phyloP scores from a whole-genome alignment of 1,139 yeast species.

The Zygosaccharomyces sapae region DNA sequence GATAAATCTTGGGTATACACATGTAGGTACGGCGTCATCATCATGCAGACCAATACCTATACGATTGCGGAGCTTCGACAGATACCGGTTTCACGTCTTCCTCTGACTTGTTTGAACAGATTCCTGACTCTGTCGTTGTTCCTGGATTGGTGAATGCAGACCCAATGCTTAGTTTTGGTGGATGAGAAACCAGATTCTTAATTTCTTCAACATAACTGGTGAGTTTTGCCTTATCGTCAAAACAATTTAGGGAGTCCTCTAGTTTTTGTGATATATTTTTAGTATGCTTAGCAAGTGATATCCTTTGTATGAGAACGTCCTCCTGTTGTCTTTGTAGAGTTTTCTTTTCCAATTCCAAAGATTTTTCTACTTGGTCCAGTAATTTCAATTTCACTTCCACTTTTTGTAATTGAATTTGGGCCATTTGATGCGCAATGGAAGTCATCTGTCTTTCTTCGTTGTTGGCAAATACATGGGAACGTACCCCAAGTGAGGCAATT shows the following conservation, averaged over 20 bases:
- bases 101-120: constrained; percentile 16
- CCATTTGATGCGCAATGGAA: constrained; percentile 52
- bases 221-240: constrained; percentile 20
- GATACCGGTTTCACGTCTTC: constrained; percentile 64
- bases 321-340: constrained; percentile 73
- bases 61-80: constrained; percentile 74
- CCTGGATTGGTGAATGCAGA: constrained; percentile 13
- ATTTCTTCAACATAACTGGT: constrained; percentile 42
- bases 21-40: background rate
- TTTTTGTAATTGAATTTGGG: constrained; percentile 69
- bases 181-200: constrained; percentile 48
- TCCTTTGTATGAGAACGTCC: constrained; percentile 71
- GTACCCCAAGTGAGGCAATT: constrained; percentile 68
- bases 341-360: constrained; percentile 74
- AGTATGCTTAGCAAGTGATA: constrained; percentile 48
- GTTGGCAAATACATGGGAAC: constrained; percentile 80
- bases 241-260: constrained; percentile 19
- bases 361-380: constrained; percentile 67
- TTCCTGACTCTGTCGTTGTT: constrained; percentile 12
- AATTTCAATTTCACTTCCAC: constrained; percentile 72
- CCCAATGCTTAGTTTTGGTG: constrained; percentile 39
- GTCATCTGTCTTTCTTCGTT: constrained; percentile 79
- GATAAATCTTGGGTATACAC: background rate
- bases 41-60: constrained; percentile 76
- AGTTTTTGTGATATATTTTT: constrained; percentile 26